Percentiles rank a stretch among this genome's conserved stretches.
phyloP scores from a whole-genome alignment of 768 basidiomycete species.

The Lepiota brunneoincarnata region DNA sequence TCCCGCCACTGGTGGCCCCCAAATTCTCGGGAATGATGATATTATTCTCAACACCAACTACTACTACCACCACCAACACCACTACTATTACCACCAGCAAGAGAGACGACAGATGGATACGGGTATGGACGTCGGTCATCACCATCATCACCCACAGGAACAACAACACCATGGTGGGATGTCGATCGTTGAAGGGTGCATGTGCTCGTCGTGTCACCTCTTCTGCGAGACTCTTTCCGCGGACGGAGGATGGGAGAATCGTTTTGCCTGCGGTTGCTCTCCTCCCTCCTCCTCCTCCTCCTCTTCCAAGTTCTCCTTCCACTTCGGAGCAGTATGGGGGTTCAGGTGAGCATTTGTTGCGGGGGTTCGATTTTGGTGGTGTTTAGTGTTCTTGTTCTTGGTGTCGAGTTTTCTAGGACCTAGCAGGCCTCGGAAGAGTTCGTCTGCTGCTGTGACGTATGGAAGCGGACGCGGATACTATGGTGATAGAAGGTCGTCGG shows the following conservation, averaged over 20 bases:
- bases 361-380: background rate
- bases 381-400: background rate
- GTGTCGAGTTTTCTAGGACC: constrained; percentile 2
- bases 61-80: no score
- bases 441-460: background rate
- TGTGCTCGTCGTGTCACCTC: constrained; percentile 10
- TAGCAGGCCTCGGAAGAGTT: background rate
- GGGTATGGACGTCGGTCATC: no score
- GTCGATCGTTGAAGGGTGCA: constrained; percentile 1
- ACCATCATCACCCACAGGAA: no score
- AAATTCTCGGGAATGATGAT: no score
- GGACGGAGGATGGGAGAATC: constrained; percentile 8
- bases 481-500: no score
- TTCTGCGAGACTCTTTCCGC: constrained; percentile 10
- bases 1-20: no score
- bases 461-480: no score
- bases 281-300: background rate
- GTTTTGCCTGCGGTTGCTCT: constrained; percentile 2
- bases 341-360: background rate
- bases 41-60: no score
- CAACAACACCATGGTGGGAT: no score
- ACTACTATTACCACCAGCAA: no score
- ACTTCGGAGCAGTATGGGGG: background rate
- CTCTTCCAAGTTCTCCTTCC: background rate
- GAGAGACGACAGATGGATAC: no score